Conservation (phyloP, 306 rosid genomes). For the Hippophae gyantsensis region DNA sequence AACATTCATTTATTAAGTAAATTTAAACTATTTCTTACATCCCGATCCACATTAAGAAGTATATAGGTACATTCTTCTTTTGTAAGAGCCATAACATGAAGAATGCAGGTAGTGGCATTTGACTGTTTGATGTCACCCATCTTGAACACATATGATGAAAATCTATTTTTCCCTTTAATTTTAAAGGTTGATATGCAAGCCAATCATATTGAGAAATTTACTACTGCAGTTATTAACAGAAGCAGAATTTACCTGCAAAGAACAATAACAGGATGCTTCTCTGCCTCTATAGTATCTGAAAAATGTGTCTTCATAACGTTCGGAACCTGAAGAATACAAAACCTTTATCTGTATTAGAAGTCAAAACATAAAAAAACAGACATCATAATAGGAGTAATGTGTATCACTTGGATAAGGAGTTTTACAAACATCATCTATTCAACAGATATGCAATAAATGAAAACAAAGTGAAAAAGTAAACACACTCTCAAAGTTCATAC, state of each 20-base stretch:
- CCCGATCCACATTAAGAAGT: neutral
- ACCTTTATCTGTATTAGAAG: neutral
- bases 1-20: too few relatives aligned
- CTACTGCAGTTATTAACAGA: slow-evolving; percentile 6
- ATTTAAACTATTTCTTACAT: too few relatives aligned
- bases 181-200: too few relatives aligned
- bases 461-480: too few relatives aligned
- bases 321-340: slow-evolving; percentile 58
- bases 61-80: neutral
- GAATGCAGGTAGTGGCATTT: neutral
- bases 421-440: too few relatives aligned
- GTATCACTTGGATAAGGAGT: too few relatives aligned
- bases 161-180: too few relatives aligned
- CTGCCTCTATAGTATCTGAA: slow-evolving; percentile 49
- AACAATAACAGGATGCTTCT: slow-evolving; percentile 66
- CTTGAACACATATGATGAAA: too few relatives aligned
- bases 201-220: neutral
- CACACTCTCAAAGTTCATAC: too few relatives aligned
- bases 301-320: slow-evolving; percentile 57
- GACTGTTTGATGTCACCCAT: too few relatives aligned
- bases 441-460: too few relatives aligned
- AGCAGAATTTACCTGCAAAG: slow-evolving; percentile 62
- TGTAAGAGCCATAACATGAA: neutral
- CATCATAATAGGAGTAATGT: neutral
- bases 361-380: neutral